Evolutionary conservation across 208 protist species (phyloP).

Genomic region (Wallacemonas collosoma): DNA sequence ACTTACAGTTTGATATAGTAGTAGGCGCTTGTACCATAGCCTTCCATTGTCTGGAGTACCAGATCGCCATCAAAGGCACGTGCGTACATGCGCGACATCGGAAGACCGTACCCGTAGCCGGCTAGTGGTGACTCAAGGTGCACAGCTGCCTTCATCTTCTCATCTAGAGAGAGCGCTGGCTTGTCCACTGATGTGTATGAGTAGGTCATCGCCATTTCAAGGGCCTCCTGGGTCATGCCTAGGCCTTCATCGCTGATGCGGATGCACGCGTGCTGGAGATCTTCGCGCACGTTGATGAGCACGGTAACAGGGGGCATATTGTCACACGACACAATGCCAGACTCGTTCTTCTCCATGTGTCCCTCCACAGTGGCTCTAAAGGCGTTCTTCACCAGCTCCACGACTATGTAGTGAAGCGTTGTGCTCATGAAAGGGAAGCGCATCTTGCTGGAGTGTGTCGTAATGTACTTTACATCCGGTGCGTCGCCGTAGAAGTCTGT

Average conservation of each 20-base stretch:
- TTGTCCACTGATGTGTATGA: slow-evolving; percentile 92
- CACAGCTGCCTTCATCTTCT: slow-evolving; percentile 21
- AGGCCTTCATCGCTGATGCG: slow-evolving; percentile 82
- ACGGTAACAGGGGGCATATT: slow-evolving; percentile 85
- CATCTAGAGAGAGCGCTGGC: slow-evolving; percentile 38
- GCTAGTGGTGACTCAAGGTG: slow-evolving; percentile 69
- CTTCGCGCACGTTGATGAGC: slow-evolving; percentile 71
- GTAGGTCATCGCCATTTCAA: slow-evolving; percentile 91
- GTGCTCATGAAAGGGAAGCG: slow-evolving; percentile 93
- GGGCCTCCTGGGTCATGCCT: slow-evolving; percentile 75
- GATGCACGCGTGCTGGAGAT: slow-evolving; percentile 81
- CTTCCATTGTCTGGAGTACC: slow-evolving; percentile 92
- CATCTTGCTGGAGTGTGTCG: slow-evolving; percentile 57
- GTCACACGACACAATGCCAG: slow-evolving; percentile 70
- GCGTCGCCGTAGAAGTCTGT: slow-evolving; percentile 88
- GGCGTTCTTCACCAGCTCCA: slow-evolving; percentile 96
- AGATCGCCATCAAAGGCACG: slow-evolving; percentile 94
- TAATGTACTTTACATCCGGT: slow-evolving; percentile 86
- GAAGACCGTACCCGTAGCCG: slow-evolving; percentile 95
- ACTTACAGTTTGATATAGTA: slow-evolving; percentile 82
- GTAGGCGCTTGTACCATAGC: slow-evolving; percentile 93
- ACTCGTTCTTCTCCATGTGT: slow-evolving; percentile 73
- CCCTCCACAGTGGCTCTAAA: slow-evolving; percentile 90
- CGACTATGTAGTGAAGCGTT: slow-evolving; percentile 94
- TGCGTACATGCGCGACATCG: slow-evolving; percentile 93